Base-by-base conservation (phyloP, 345 rosid species). In the Erucastrum elatum region DNA sequence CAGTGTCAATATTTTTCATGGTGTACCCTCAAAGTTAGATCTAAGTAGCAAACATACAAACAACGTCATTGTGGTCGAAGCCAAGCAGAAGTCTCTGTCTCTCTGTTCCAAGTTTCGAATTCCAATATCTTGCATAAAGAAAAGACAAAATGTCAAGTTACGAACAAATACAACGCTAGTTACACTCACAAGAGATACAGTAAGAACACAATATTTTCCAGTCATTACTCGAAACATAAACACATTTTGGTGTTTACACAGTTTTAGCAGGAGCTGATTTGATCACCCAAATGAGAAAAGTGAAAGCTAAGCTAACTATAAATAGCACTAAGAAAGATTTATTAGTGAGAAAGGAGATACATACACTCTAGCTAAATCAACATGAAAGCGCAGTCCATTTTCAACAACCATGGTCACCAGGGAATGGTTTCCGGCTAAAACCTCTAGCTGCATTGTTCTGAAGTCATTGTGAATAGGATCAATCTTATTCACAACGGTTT, bases 401-500 rank as follows among this genome's bases (percentile, higher is more conserved):
- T 94, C 97, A 74, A 90, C 91, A 64, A 92, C 92, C 66, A 85
- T 77, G 59, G 98, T 92, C 82, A 89, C 92, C 75, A 94, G 87
- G 71, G 98, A 94, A 81, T 69, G 89, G 76, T 90, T 94, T 82
- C 98, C 98, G 8, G 97, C 98, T 81, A 94, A 87, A 80, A 94
- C 88, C 80, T 94, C 98, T 70, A 94, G 90, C 82, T 90, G 90
- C 98, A 92, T 91, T 26, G 97, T 91, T 76, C 94, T 84, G 81
- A 86, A 88, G 82, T 91, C 94, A 85, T 87, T 88, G 72, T 87
- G 84, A 72, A 89, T 91, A 66, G 84, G 84, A 81, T 90, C 94
- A 46, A 82, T 86, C 88, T 94, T 94, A 80, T 94, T 90, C 63
- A 94, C 98, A 71, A 94, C 95, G 9, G 97, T 94, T 85, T 86